Evolutionary conservation across 306 rosid species (phyloP).

Genomic region (Cucurbita moschata): DNA sequence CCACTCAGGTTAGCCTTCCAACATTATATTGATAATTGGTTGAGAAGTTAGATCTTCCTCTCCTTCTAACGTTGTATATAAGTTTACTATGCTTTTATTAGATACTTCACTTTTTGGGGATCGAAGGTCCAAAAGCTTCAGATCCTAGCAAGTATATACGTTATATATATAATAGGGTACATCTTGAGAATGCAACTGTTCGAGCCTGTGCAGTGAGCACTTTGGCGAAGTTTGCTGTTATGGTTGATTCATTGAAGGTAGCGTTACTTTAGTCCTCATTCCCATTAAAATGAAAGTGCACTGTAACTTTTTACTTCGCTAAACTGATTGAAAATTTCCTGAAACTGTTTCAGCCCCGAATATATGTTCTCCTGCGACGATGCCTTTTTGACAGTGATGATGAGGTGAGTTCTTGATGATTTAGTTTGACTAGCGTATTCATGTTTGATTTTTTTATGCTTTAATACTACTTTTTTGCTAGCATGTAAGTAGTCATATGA

Average conservation of each 20-base stretch:
- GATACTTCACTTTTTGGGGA: conserved; percentile 93
- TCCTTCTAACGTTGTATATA: background rate
- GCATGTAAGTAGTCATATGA: background rate
- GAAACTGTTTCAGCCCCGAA: conserved; percentile 60
- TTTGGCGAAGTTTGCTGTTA: conserved; percentile 85
- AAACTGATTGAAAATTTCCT: conserved; percentile 13
- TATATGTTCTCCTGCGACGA: conserved; percentile 69
- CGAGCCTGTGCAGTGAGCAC: conserved; percentile 98
- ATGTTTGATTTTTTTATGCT: background rate
- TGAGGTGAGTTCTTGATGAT: conserved; percentile 40
- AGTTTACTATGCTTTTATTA: conserved; percentile 13
- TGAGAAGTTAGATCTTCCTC: background rate
- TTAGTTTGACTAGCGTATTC: background rate
- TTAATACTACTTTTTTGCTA: background rate
- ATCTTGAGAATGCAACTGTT: conserved; percentile 97
- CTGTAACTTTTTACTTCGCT: background rate
- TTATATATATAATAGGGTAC: conserved; percentile 84
- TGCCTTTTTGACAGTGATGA: conserved; percentile 94
- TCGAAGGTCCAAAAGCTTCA: conserved; percentile 95
- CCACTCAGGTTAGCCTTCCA: conserved; percentile 65
- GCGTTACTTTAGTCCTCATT: background rate
- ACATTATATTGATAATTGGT: conserved; percentile 5
- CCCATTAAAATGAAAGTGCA: background rate
- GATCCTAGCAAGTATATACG: conserved; percentile 96
- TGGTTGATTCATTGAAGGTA: conserved; percentile 85